Evolutionary conservation across 352 stramenopile genomes (phyloP).

Genomic region (Globisporangium polare): DNA sequence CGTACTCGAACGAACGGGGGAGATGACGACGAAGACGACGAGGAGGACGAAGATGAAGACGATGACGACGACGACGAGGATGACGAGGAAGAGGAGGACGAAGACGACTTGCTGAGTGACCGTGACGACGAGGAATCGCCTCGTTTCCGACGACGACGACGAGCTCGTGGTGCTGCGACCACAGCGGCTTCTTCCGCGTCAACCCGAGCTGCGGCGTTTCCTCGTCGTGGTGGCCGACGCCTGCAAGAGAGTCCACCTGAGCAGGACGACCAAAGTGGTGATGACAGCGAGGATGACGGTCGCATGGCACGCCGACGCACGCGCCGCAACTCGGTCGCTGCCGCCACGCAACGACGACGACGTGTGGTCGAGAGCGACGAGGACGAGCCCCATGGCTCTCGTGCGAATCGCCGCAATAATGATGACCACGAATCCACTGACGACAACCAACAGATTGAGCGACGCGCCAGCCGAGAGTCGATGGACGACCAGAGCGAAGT

Average conservation of each 20-base stretch:
- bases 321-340: constrained; percentile 1
- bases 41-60: constrained; percentile 27
- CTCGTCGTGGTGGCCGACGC: constrained; percentile 33
- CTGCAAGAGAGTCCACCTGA: constrained; percentile 15
- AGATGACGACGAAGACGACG: constrained; percentile 38
- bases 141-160: constrained; percentile 33
- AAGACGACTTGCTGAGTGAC: constrained; percentile 55
- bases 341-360: neutral
- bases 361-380: constrained; percentile 14
- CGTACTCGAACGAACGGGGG: constrained; percentile 15
- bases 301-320: constrained; percentile 13
- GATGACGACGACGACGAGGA: constrained; percentile 50
- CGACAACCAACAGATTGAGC: constrained; percentile 15
- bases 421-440: constrained; percentile 6
- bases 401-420: neutral
- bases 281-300: constrained; percentile 10
- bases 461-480: constrained; percentile 8
- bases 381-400: constrained; percentile 1
- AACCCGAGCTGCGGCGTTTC: constrained; percentile 20
- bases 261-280: neutral
- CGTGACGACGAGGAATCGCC: constrained; percentile 31
- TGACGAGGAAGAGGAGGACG: constrained; percentile 57
- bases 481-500: constrained; percentile 35
- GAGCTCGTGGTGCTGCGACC: constrained; percentile 24
- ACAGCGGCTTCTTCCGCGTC: constrained; percentile 1